Base-by-base conservation (phyloP, 495 filamentous ascomycete genomes). In the Aspergillus avenaceus region DNA sequence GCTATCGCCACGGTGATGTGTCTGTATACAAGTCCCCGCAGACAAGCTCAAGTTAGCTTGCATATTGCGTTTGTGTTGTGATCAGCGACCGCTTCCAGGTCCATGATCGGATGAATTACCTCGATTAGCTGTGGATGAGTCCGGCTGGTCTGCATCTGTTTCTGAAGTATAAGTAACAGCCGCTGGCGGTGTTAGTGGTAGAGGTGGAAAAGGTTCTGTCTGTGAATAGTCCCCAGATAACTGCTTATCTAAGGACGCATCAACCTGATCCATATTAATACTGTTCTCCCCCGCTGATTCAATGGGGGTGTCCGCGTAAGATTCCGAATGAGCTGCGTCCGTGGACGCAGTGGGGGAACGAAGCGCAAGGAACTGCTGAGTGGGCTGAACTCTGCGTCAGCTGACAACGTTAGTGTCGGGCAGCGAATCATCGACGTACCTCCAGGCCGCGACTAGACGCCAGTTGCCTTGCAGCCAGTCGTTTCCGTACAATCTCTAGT, bases 401-500 rank as follows among this genome's bases (percentile, higher is more conserved):
- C 14, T 9, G 14, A 4, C 19, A 12, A 0, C 41, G 3, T 8
- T 8, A 28, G n/a, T 4, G 5, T 6, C 2, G 18, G 36, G 3
- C 42, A 41, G 13, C 42, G 49, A 58, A 50, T 49, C 28, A 24
- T 59, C 32, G 31, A 42, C 53, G 34, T 58, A 66, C 65, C 63
- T 51, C 55, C 37, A 96, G 66, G 2, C 92, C 91, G 26, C 84
- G 79, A 50, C 82, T 77, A 16, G 80, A 55, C 12, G 93, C 92
- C 47, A 96, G 56, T 49, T 80, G 77, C 19, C 79, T 79, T 1
- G 92, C 92, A 23, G 84, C 87, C 47, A 80, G 65, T 40, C 91
- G 77, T 62, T 83, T 88, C 45, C 77, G 76, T 62, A 84, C 77
- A 37, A 95, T 71, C 41, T 84, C 79, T 19, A 75, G 73, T 52